phyloP scores from a whole-genome alignment of 352 stramenopile species.

The Pythium pyrilobum region DNA sequence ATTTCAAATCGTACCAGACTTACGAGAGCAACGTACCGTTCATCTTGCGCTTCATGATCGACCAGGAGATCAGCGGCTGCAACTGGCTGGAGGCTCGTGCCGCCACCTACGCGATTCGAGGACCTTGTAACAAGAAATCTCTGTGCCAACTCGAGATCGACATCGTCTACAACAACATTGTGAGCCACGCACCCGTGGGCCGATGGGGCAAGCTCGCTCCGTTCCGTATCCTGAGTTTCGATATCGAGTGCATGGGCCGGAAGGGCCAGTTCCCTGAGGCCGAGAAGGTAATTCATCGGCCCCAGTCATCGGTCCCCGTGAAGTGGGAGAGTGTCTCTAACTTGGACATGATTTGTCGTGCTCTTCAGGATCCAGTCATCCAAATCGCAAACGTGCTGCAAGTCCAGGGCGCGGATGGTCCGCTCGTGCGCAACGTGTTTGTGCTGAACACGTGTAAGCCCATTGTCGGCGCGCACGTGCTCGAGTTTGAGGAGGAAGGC shows the following conservation, averaged over 20 bases:
- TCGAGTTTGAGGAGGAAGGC: conserved; percentile 94
- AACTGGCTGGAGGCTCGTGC: conserved; percentile 96
- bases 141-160: conserved; percentile 96
- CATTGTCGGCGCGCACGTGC: conserved; percentile 98
- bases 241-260: conserved; percentile 99
- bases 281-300: conserved; percentile 40
- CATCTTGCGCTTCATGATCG: conserved; percentile 99
- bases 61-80: conserved; percentile 95
- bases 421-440: conserved; percentile 95
- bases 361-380: conserved; percentile 96
- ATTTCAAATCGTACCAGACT: conserved; percentile 79
- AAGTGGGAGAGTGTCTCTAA: too few species aligned
- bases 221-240: conserved; percentile 97
- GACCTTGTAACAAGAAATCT: conserved; percentile 71
- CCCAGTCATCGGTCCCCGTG: too few species aligned
- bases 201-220: conserved; percentile 97
- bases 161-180: conserved; percentile 96
- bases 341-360: not conserved
- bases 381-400: conserved; percentile 98
- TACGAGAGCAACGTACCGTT: conserved; percentile 99
- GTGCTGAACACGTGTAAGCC: conserved; percentile 96
- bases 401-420: conserved; percentile 65
- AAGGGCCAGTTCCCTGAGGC: conserved; percentile 93
- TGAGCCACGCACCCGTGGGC: conserved; percentile 91
- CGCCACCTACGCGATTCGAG: conserved; percentile 89